phyloP scores from a whole-genome alignment of 495 filamentous ascomycete species.

The Jackrogersella multiformis region DNA sequence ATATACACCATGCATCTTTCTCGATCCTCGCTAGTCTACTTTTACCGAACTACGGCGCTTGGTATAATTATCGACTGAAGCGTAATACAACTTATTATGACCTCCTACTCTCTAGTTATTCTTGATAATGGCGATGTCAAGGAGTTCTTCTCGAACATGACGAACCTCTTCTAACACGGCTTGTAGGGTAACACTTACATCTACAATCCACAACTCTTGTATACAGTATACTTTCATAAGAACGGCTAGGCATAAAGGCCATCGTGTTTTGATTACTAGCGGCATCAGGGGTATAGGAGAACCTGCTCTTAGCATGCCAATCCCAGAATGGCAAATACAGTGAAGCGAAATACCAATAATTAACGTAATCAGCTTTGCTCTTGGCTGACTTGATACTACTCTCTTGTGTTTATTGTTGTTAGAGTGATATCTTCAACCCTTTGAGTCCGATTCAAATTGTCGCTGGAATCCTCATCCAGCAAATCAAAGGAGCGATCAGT shows the following conservation, averaged over 20 bases:
- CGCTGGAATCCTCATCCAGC: background rate
- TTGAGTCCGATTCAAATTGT: background rate
- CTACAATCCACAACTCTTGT: conserved; percentile 45
- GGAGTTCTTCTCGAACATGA: background rate
- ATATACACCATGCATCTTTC: too few species aligned
- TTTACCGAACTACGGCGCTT: too few species aligned
- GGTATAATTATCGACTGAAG: background rate
- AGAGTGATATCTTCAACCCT: background rate
- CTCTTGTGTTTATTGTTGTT: background rate
- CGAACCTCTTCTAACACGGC: background rate
- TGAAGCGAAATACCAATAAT: background rate
- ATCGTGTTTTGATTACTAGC: conserved; percentile 60
- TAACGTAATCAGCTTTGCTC: background rate
- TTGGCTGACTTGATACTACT: background rate
- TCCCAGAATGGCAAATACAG: too few species aligned
- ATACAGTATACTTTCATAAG: conserved; percentile 55
- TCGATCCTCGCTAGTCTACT: too few species aligned
- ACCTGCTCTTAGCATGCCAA: conserved; percentile 50
- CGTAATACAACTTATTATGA: background rate
- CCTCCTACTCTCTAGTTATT: conserved; percentile 17
- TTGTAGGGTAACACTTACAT: conserved; percentile 27
- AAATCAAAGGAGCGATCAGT: background rate
- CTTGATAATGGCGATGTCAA: conserved; percentile 18
- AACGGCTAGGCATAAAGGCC: conserved; percentile 42
- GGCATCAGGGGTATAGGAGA: conserved; percentile 60